Conservation (phyloP, 2,329 filamentous ascomycete genomes). For the Macrophomina phaseolina region DNA sequence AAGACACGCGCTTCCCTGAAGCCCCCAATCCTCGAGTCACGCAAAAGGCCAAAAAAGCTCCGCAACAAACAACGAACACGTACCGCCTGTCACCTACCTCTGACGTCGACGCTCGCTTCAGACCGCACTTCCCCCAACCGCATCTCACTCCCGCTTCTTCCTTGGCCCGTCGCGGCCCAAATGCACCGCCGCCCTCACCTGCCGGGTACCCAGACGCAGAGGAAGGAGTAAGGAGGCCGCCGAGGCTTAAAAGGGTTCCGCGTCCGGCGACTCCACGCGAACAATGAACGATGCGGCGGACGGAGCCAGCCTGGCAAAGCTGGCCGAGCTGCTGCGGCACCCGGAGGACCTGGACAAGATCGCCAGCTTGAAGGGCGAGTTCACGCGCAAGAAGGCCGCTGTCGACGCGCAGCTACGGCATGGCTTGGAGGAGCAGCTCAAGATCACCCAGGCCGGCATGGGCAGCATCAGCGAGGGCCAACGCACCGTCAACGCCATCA, state of each 20-base stretch:
- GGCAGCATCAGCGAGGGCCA: constrained; percentile 86
- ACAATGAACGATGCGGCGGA: constrained; percentile 67
- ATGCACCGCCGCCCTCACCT: constrained; percentile 14
- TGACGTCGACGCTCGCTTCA: not conserved
- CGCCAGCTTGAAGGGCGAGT: constrained; percentile 84
- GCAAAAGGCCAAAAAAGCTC: not conserved
- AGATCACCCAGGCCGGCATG: constrained; percentile 94
- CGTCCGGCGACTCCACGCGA: constrained; percentile 1
- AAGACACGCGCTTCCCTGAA: not conserved
- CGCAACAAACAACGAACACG: not conserved
- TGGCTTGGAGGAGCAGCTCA: constrained; percentile 88
- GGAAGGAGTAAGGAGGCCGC: not conserved
- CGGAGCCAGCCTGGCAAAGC: constrained; percentile 66
- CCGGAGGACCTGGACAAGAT: constrained; percentile 99
- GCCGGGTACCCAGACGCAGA: not conserved
- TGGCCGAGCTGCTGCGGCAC: constrained; percentile 91
- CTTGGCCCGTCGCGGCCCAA: constrained; percentile 17
- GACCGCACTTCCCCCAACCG: not conserved
- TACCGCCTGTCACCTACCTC: not conserved
- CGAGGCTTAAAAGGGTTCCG: not conserved
- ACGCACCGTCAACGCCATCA: constrained; percentile 88
- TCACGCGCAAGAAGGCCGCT: constrained; percentile 89
- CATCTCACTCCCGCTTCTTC: constrained; percentile 1
- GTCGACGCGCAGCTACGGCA: constrained; percentile 89
- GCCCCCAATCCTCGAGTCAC: constrained; percentile 11